A percentile compares a stretch with the other conserved stretches of the same genome.
Evolutionary conservation across 2,329 filamentous ascomycete genomes (phyloP).

Genomic region (Venturia aucupariae): DNA sequence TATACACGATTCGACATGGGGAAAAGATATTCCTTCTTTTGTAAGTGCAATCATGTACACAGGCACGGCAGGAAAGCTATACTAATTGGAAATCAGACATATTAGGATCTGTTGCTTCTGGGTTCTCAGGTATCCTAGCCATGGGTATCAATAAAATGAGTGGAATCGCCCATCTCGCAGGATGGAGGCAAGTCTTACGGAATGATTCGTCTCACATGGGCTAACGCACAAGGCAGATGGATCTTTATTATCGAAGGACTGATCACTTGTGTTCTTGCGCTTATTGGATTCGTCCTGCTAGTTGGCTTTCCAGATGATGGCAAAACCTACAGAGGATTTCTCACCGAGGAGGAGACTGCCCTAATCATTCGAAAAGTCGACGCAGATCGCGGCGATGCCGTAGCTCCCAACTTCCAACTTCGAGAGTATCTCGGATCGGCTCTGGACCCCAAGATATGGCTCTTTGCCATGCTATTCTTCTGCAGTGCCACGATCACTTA

Average conservation of each 20-base stretch:
- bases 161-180: conserved; percentile 24
- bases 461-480: conserved; percentile 45
- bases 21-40: conserved; percentile 60
- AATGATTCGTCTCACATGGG: too few relatives aligned
- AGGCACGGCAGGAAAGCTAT: too few relatives aligned
- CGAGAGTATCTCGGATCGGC: conserved; percentile 39
- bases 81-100: conserved; percentile 44
- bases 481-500: conserved; percentile 65
- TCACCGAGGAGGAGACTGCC: conserved; percentile 37
- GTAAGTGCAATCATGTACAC: too few relatives aligned
- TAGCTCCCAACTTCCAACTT: conserved; percentile 38
- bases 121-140: conserved; percentile 59
- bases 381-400: conserved; percentile 44
- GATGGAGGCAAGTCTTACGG: conserved; percentile 60
- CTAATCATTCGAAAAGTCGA: conserved; percentile 44
- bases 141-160: conserved; percentile 45
- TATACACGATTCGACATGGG: conserved; percentile 54
- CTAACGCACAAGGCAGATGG: background rate
- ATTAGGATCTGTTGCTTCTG: conserved; percentile 56
- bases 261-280: conserved; percentile 46
- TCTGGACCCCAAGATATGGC: conserved; percentile 46
- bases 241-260: conserved; percentile 30
- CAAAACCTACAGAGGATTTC: conserved; percentile 26
- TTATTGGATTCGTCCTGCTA: conserved; percentile 47
- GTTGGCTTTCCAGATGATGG: conserved; percentile 51